Conservation (phyloP, 805 yeast genomes). For the Candida endomychidarum region DNA sequence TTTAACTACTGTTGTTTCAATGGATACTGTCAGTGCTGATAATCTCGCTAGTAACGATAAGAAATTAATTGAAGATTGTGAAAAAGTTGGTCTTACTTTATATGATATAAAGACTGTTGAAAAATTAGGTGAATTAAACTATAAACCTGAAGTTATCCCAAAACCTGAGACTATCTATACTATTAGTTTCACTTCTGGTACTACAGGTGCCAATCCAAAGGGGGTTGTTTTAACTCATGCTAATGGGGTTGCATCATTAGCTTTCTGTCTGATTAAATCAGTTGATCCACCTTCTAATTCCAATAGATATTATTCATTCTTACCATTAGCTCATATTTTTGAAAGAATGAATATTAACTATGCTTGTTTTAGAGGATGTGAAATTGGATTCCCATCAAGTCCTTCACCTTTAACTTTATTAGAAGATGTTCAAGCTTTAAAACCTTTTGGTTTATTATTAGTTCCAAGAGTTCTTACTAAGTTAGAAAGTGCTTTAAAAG, state of each 20-base stretch:
- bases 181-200: conserved; percentile 72
- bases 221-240: conserved; percentile 62
- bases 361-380: conserved; percentile 47
- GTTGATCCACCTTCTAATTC: neutral
- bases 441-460: conserved; percentile 29
- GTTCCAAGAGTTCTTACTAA: conserved; percentile 42
- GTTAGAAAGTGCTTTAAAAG: conserved; percentile 28
- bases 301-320: conserved; percentile 34
- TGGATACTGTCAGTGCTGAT: conserved; percentile 35
- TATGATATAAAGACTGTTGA: conserved; percentile 34
- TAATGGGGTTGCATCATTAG: conserved; percentile 48
- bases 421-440: conserved; percentile 28
- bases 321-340: conserved; percentile 61
- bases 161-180: conserved; percentile 51
- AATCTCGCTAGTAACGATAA: conserved; percentile 23
- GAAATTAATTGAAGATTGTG: conserved; percentile 22
- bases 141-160: conserved; percentile 42
- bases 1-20: conserved; percentile 36
- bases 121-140: conserved; percentile 32
- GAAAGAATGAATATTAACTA: conserved; percentile 49
- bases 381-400: conserved; percentile 51
- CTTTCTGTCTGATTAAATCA: conserved; percentile 33
- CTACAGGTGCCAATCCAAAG: conserved; percentile 68
- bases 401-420: conserved; percentile 28
- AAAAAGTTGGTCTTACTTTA: conserved; percentile 17